Evolutionary conservation across 306 rosid species (phyloP).

Genomic region (Sphenostylis stenocarpa): DNA sequence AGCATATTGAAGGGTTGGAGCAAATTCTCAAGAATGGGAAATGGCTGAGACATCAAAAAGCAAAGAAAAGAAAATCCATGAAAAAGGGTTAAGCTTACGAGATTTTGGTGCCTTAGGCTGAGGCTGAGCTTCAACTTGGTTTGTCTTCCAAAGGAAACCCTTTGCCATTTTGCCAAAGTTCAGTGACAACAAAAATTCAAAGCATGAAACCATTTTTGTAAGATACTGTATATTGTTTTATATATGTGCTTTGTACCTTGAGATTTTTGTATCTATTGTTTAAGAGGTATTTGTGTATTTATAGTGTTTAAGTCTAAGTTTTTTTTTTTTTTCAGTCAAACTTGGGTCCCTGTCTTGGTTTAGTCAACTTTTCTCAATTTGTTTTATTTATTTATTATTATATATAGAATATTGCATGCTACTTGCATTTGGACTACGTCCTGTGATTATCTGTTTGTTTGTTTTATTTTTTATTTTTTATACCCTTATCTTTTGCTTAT

Average conservation of each 20-base stretch:
- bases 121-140: not conserved
- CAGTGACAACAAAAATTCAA: not conserved
- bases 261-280: not conserved
- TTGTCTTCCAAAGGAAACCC: not conserved
- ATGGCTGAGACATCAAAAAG: not conserved
- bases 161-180: not conserved
- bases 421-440: not conserved
- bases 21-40: not conserved
- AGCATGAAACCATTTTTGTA: not conserved
- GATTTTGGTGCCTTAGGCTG: not conserved
- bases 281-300: not conserved
- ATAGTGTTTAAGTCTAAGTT: not conserved
- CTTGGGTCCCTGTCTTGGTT: not conserved
- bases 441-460: not conserved
- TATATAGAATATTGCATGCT: not conserved
- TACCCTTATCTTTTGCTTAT: not conserved
- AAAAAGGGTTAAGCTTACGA: not conserved
- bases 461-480: no score
- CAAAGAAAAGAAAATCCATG: not conserved
- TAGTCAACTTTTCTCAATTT: constrained; percentile 8
- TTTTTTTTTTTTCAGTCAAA: not conserved
- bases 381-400: not conserved
- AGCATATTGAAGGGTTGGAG: not conserved
- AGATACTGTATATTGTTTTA: not conserved
- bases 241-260: not conserved